Conservation (phyloP, 768 basidiomycete genomes). For the Termitomyces sp. region DNA sequence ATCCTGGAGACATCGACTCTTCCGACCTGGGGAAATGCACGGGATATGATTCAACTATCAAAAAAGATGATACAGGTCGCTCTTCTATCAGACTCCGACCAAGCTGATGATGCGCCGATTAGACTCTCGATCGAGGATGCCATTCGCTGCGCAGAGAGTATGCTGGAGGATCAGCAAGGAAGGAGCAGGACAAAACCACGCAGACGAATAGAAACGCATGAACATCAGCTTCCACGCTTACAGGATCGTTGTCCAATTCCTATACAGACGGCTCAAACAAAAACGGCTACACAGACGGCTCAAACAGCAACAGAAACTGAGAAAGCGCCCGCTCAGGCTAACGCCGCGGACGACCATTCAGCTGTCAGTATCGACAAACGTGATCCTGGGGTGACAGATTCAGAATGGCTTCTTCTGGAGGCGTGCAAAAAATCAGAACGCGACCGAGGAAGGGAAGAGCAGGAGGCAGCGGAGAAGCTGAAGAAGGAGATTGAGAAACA, state of each 20-base stretch:
- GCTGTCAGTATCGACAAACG: background rate
- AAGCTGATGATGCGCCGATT: background rate
- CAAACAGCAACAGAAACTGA: background rate
- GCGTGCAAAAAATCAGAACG: background rate
- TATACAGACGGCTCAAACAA: background rate
- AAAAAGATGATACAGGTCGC: background rate
- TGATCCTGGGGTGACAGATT: background rate
- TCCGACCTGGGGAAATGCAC: constrained; percentile 1
- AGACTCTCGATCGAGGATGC: background rate
- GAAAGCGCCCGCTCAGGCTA: background rate
- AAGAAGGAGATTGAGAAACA: background rate
- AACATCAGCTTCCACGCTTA: background rate
- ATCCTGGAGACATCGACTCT: background rate
- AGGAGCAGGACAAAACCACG: background rate
- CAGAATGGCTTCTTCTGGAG: background rate
- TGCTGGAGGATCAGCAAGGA: constrained; percentile 32
- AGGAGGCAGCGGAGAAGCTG: background rate
- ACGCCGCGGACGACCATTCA: background rate
- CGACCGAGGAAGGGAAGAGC: background rate
- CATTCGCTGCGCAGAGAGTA: constrained; percentile 39
- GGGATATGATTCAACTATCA: background rate
- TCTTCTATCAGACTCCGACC: background rate
- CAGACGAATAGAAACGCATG: background rate
- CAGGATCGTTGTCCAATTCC: background rate
- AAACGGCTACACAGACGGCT: background rate